Evolutionary conservation across 2,329 filamentous ascomycete species (phyloP).

Genomic region (Colletotrichum eleusines): DNA sequence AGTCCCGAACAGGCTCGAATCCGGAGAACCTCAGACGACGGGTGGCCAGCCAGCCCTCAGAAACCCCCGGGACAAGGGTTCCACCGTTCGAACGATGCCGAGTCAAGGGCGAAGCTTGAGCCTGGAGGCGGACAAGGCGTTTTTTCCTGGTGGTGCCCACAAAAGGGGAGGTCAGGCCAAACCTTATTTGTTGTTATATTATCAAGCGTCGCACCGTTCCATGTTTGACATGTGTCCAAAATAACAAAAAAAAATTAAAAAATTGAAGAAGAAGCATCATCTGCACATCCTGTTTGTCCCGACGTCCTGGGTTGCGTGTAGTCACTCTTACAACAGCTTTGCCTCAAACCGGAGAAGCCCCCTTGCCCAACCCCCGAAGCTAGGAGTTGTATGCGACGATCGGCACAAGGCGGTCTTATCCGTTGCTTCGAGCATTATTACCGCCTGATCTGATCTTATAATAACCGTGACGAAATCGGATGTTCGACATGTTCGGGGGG

Average conservation of each 20-base stretch:
- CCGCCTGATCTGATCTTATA: too few species aligned
- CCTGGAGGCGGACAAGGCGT: neutral
- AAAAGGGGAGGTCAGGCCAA: neutral
- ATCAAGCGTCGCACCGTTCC: neutral
- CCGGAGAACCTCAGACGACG: neutral
- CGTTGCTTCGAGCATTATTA: neutral
- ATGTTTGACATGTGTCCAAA: neutral
- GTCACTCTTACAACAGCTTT: too few species aligned
- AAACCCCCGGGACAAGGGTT: neutral
- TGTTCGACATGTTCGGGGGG: neutral
- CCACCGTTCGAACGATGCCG: neutral
- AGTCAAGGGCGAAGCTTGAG: neutral
- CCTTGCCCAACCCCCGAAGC: too few species aligned
- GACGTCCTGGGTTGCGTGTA: too few species aligned
- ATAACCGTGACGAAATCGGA: neutral
- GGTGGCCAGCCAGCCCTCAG: too few species aligned
- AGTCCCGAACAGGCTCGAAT: neutral
- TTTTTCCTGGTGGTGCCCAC: neutral
- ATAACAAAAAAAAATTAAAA: too few species aligned
- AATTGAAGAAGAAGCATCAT: too few species aligned
- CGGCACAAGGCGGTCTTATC: too few species aligned
- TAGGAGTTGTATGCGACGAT: neutral
- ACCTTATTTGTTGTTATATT: slow-evolving; percentile 13
- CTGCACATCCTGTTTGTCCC: neutral
- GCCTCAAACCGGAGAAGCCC: neutral